A percentile compares a stretch with the other conserved stretches of the same genome.
Evolutionary conservation across 352 stramenopile genomes (phyloP).

Genomic region (Plasmopara viticola): DNA sequence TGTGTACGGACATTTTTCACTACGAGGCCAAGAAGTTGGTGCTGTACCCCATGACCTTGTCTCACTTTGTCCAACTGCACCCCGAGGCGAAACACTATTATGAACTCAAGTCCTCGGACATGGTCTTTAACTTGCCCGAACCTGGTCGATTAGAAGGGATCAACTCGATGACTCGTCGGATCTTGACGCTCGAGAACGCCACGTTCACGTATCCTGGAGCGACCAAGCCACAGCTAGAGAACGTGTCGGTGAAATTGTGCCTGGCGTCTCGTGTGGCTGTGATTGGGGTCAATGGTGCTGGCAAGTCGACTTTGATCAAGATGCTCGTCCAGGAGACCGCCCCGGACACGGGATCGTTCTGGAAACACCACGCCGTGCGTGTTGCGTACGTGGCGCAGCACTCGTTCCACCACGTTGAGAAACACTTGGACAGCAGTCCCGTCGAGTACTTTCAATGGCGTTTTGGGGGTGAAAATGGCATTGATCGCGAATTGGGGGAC

Average conservation of each 20-base stretch:
- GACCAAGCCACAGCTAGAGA: conserved; percentile 83
- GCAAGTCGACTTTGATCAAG: conserved; percentile 99
- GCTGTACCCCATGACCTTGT: conserved; percentile 86
- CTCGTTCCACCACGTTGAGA: conserved; percentile 96
- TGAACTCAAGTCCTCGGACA: conserved; percentile 75
- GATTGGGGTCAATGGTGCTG: conserved; percentile 95
- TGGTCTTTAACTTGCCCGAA: conserved; percentile 86
- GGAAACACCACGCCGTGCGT: conserved; percentile 89
- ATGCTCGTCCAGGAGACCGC: conserved; percentile 80
- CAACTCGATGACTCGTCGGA: conserved; percentile 87
- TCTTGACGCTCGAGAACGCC: conserved; percentile 87
- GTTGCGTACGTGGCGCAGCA: conserved; percentile 96
- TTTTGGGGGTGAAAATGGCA: conserved; percentile 93
- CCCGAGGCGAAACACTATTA: conserved; percentile 93
- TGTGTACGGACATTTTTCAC: conserved; percentile 95
- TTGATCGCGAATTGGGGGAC: conserved; percentile 88
- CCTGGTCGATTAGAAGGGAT: conserved; percentile 88
- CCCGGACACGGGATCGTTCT: conserved; percentile 66
- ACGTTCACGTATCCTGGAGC: conserved; percentile 84
- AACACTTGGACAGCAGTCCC: conserved; percentile 90
- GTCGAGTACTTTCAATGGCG: conserved; percentile 98
- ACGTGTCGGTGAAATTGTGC: conserved; percentile 93
- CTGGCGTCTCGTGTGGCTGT: conserved; percentile 94
- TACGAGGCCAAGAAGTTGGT: conserved; percentile 96
- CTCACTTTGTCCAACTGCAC: conserved; percentile 86